Evolutionary conservation across 1,284 basidiomycete species (phyloP).

Genomic region (Stygiomarasmius scandens): DNA sequence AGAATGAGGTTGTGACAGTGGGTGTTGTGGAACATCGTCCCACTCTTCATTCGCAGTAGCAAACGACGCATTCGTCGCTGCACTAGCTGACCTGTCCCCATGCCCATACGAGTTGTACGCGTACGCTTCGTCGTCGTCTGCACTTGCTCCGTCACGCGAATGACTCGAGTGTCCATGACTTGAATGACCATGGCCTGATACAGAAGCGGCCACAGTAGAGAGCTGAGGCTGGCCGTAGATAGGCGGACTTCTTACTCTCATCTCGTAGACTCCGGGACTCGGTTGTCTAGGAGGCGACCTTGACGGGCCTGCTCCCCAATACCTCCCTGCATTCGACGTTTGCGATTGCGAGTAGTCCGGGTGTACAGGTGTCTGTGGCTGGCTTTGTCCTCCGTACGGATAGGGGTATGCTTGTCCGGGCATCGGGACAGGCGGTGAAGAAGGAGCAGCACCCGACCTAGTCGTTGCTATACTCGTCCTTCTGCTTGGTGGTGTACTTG

Average conservation of each 20-base stretch:
- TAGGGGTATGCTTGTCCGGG: conserved; percentile 14
- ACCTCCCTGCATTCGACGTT: not conserved
- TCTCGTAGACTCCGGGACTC: conserved; percentile 49
- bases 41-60: conserved; percentile 47
- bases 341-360: not conserved
- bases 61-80: conserved; percentile 43
- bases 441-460: conserved; percentile 21
- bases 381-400: too few relatives aligned
- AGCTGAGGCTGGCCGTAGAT: conserved; percentile 18
- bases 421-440: conserved; percentile 26
- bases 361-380: not conserved
- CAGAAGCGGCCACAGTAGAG: not conserved
- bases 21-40: conserved; percentile 29
- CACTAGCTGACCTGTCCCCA: conserved; percentile 30
- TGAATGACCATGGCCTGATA: not conserved
- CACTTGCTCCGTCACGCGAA: not conserved
- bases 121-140: not conserved
- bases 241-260: conserved; percentile 48
- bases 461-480: conserved; percentile 39
- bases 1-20: not conserved
- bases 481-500: conserved; percentile 43
- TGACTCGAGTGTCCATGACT: too few relatives aligned
- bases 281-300: not conserved
- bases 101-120: conserved; percentile 13
- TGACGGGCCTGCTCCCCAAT: not conserved